Evolutionary conservation across 257 asterid species (phyloP).

Genomic region (Solanum pimpinellifolium): DNA sequence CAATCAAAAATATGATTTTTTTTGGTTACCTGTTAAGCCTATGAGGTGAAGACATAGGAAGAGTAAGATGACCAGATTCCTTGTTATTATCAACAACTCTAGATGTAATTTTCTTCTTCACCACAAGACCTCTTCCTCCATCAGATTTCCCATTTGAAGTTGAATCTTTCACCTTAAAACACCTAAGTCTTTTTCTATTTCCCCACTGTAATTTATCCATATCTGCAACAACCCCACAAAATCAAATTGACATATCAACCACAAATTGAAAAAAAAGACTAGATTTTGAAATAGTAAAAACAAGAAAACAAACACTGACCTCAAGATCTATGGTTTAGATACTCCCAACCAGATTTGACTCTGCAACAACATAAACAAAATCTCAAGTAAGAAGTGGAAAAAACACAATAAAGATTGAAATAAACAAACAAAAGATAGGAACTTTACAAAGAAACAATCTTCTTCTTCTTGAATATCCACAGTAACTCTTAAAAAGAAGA

Average conservation of each 20-base stretch:
- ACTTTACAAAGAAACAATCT: not conserved
- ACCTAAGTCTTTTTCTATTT: conserved; percentile 24
- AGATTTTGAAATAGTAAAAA: not conserved
- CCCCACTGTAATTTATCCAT: conserved; percentile 39
- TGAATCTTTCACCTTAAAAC: conserved; percentile 22
- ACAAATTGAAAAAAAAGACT: not conserved
- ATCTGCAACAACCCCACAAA: not conserved
- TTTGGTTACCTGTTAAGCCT: conserved; percentile 49
- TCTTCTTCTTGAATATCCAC: not conserved
- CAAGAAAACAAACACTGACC: not conserved
- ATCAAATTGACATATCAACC: not conserved
- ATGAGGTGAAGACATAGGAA: conserved; percentile 55
- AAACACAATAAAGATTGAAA: not conserved
- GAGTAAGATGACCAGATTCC: conserved; percentile 14
- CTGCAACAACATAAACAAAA: not conserved
- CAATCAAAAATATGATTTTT: not conserved
- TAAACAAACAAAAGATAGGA: not conserved
- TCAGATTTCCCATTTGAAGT: conserved; percentile 18
- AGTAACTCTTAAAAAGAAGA: not conserved
- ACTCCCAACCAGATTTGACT: not conserved
- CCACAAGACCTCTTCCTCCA: not conserved
- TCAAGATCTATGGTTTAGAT: not conserved
- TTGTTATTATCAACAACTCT: conserved; percentile 41
- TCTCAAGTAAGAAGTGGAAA: not conserved
- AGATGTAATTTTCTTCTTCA: conserved; percentile 45